phyloP scores from a whole-genome alignment of 352 stramenopile genomes.

The Phytophthora hybrid region DNA sequence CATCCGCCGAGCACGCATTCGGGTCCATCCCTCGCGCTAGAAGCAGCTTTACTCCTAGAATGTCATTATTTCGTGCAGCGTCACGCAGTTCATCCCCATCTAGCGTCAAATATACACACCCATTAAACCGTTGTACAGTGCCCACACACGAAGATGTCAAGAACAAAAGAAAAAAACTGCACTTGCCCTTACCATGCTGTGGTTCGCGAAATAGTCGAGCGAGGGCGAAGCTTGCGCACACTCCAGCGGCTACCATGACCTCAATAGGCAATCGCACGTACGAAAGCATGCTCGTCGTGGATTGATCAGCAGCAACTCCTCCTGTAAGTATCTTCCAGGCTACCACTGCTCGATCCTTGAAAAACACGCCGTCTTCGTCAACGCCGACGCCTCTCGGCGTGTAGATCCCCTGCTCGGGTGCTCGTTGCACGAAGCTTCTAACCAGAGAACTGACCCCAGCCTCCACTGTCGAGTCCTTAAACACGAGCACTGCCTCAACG shows the following conservation, averaged over 20 bases:
- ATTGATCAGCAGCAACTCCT: background rate
- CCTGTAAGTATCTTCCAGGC: conserved; percentile 31
- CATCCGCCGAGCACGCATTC: conserved; percentile 62
- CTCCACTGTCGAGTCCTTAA: conserved; percentile 53
- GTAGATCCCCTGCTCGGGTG: conserved; percentile 42
- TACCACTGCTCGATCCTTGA: conserved; percentile 20
- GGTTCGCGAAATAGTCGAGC: conserved; percentile 75
- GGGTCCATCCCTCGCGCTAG: conserved; percentile 69
- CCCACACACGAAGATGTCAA: background rate
- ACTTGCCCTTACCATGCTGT: conserved; percentile 58
- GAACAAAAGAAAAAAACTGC: background rate
- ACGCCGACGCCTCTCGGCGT: conserved; percentile 18
- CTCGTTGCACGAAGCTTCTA: conserved; percentile 43
- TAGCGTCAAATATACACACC: conserved; percentile 27
- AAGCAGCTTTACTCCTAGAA: conserved; percentile 60
- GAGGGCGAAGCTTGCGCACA: conserved; percentile 68
- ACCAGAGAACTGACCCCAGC: conserved; percentile 25
- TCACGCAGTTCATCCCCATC: conserved; percentile 82
- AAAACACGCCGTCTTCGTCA: conserved; percentile 16
- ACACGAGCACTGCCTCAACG: conserved; percentile 58
- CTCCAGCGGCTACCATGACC: conserved; percentile 51
- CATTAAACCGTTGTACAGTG: background rate
- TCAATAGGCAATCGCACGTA: conserved; percentile 56
- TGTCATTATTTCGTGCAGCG: conserved; percentile 78
- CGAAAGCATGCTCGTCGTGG: conserved; percentile 15